A percentile compares a stretch with the other conserved stretches of the same genome.
Conservation (phyloP, 2,329 filamentous ascomycete genomes). For the Lecanicillium sp. region DNA sequence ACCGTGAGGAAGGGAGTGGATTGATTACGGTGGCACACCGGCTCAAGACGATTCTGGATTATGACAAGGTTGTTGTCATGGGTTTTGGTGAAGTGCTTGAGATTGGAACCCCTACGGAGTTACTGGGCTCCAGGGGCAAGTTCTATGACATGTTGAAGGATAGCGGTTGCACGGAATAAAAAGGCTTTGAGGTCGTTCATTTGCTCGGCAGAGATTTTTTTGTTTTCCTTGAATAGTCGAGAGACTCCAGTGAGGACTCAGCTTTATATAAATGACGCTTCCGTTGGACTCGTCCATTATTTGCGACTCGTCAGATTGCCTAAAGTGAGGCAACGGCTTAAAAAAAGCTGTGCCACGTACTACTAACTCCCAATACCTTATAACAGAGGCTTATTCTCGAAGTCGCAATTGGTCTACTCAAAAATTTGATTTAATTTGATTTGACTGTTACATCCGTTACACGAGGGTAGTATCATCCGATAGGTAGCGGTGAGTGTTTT, state of each 20-base stretch:
- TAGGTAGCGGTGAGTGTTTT: conserved; percentile 6
- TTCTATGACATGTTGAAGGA: conserved; percentile 1
- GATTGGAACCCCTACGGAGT: background rate
- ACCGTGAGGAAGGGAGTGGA: conserved; percentile 29
- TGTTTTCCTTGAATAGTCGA: background rate
- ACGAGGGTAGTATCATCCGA: conserved; percentile 8
- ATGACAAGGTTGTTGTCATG: conserved; percentile 46
- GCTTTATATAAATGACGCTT: background rate
- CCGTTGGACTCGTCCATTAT: too few species aligned
- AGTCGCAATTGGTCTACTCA: too few species aligned
- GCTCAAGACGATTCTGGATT: conserved; percentile 45
- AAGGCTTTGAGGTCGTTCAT: background rate
- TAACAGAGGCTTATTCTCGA: too few species aligned
- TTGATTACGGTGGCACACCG: conserved; percentile 46
- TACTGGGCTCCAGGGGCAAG: background rate
- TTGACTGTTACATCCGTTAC: too few species aligned
- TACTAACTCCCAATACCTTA: too few species aligned
- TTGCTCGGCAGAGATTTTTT: background rate
- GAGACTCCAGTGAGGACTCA: background rate
- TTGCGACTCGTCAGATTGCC: too few species aligned
- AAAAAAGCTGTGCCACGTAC: too few species aligned
- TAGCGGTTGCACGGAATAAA: background rate
- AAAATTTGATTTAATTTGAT: too few species aligned
- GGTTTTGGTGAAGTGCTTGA: conserved; percentile 36
- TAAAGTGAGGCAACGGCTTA: too few species aligned